Evolutionary conservation across 352 stramenopile species (phyloP), one percentile per base, ranked within the genome.

Genomic region (Globisporangium nodosum): DNA sequence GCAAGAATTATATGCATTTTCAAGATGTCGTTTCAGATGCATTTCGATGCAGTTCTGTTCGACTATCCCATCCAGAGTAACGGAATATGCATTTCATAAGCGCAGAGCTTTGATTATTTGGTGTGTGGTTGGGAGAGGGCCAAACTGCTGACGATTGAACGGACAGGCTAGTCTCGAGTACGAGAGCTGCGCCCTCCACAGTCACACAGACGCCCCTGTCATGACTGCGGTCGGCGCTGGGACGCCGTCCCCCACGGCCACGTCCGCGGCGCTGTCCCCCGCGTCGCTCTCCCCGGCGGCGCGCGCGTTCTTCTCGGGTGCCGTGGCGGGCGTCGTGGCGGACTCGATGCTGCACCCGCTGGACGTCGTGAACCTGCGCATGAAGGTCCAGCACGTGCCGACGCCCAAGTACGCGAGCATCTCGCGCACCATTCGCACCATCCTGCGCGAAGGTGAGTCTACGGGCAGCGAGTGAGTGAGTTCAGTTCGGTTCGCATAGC

Each of bases 361-460:
- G 46, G 84, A 94, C 56, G 86, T 87, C 20, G 82, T 94, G 58
- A 94, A 91, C 64, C 58, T 92, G 46, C 84, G 84, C 46, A 90
- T 91, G 73, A 94, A 94, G 61, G 79, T 94, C 47, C 83, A 90
- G 65, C 69, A 71, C 27, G 58, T 55, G 47, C 66, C 68, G 16
- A 76, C 64, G 13, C 55, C 70, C 61, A 82, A 87, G 59, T 92
- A 92, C 66, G 71, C 70, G 39, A 76, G 73, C 45, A 78, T 92
- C 40, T 24, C 84, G n/a, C 72, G 76, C 47, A 73, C 82, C 2
- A 61, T 85, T 0, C 54, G 69, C 49, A 92, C 82, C 6, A 90
- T 92, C 31, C 54, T 92, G 16, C 72, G 73, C 30, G 81, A 92
- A 52, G 66, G 65, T 71, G 21, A 40, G 61, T 56, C 24, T n/a